These are phyloP conservation scores for Debaryomyces udenii DNA, from an alignment of 1,139 yeast genomes.

Conservation along the genomic window DNA sequence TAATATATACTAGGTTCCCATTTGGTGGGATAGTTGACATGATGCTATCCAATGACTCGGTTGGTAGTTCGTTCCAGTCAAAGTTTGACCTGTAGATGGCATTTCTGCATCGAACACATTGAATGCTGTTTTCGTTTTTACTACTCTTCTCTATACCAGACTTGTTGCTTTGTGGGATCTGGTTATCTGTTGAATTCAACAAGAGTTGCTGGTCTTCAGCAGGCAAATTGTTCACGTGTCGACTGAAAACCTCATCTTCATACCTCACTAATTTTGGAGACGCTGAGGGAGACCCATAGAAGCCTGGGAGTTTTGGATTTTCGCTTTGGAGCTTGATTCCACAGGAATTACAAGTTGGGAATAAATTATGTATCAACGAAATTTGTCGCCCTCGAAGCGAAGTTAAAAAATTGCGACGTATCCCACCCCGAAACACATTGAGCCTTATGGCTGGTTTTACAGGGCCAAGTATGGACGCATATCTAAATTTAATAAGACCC, in stretches of 20 bases:
- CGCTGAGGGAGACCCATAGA: constrained; percentile 26
- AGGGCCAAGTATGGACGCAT: background rate
- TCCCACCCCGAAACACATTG: background rate
- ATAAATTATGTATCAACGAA: constrained; percentile 11
- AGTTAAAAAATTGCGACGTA: constrained; percentile 1
- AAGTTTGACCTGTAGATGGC: constrained; percentile 48
- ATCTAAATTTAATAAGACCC: too few species aligned
- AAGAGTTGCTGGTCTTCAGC: constrained; percentile 32
- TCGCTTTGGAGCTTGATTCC: constrained; percentile 53
- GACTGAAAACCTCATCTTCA: constrained; percentile 29
- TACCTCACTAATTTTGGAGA: constrained; percentile 13
- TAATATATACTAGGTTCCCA: constrained; percentile 59
- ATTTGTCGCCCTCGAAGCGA: constrained; percentile 1
- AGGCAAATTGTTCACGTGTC: constrained; percentile 20
- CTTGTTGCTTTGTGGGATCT: background rate
- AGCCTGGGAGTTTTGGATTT: constrained; percentile 44
- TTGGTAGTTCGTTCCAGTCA: constrained; percentile 37
- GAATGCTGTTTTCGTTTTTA: constrained; percentile 16
- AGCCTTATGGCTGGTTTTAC: background rate
- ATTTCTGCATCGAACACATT: constrained; percentile 60
- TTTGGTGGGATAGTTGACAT: constrained; percentile 47
- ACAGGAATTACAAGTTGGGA: constrained; percentile 45
- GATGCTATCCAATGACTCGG: constrained; percentile 37
- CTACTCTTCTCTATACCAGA: constrained; percentile 1
- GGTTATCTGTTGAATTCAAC: constrained; percentile 20